These are phyloP conservation scores for Citrus hindsii DNA, from an alignment of 345 rosid genomes.

Conservation along the genomic window DNA sequence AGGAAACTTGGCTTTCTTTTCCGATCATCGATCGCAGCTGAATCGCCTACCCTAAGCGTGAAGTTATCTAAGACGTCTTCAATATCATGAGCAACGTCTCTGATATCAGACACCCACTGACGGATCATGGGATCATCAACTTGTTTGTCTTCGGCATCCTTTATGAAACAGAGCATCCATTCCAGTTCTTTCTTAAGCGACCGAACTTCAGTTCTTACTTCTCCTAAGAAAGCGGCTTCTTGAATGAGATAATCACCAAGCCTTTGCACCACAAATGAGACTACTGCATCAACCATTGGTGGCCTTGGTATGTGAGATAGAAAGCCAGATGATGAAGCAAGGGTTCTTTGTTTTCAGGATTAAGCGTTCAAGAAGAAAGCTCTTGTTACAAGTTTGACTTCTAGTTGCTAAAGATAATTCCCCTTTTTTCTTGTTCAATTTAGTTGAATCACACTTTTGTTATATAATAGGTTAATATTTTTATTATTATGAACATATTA, in stretches of 20 bases:
- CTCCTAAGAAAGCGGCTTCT: conserved; percentile 4
- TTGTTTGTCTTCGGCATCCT: conserved; percentile 36
- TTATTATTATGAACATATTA: too few relatives aligned
- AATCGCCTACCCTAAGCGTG: background rate
- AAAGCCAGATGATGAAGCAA: background rate
- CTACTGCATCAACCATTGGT: conserved; percentile 24
- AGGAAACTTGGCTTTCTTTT: background rate
- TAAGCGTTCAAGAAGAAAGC: background rate
- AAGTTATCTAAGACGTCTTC: conserved; percentile 31
- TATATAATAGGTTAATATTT: too few relatives aligned
- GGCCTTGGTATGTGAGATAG: background rate
- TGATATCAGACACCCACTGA: conserved; percentile 32
- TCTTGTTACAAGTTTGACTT: background rate
- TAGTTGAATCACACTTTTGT: too few relatives aligned
- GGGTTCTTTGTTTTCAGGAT: background rate
- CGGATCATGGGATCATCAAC: conserved; percentile 23
- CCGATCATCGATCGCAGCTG: background rate
- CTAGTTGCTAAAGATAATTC: too few relatives aligned
- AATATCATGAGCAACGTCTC: conserved; percentile 31
- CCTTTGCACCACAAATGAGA: conserved; percentile 26
- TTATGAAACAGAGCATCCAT: conserved; percentile 30
- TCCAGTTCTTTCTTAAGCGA: conserved; percentile 29
- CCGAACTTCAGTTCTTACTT: conserved; percentile 16
- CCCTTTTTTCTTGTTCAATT: too few relatives aligned
- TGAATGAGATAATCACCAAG: conserved; percentile 19